Conservation (phyloP, 169 alveolate species). For the Toxoplasma gondii region DNA sequence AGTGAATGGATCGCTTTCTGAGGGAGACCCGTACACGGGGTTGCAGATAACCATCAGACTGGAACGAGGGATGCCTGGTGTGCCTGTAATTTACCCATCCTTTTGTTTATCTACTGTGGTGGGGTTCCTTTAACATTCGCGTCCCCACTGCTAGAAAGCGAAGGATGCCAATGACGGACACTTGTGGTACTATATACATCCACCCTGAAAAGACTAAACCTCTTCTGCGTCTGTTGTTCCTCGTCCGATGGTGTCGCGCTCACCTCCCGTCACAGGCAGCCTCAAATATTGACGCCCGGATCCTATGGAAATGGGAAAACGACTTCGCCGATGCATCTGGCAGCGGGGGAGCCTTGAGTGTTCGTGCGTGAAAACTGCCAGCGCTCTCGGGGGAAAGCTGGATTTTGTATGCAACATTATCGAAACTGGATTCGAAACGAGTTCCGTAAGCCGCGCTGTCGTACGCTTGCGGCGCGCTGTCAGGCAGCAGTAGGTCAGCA, state of each 20-base stretch:
- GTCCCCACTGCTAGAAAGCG: too few relatives aligned
- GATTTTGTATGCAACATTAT: not conserved
- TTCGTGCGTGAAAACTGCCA: not conserved
- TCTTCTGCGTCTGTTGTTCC: too few relatives aligned
- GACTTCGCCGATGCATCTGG: not conserved
- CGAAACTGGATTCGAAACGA: not conserved
- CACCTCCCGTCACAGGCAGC: slow-evolving; percentile 8
- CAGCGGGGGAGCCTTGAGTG: not conserved
- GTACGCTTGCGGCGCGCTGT: slow-evolving; percentile 1
- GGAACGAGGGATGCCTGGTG: too few relatives aligned
- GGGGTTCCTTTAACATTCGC: too few relatives aligned
- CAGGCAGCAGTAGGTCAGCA: not conserved
- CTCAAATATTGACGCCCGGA: not conserved
- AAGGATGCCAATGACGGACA: too few relatives aligned
- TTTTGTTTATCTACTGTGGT: too few relatives aligned
- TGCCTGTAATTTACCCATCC: too few relatives aligned
- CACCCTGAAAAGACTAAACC: too few relatives aligned
- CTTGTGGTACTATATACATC: too few relatives aligned
- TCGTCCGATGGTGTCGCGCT: not conserved
- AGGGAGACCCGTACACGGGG: too few relatives aligned
- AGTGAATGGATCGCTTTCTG: too few relatives aligned
- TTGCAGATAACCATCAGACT: too few relatives aligned
- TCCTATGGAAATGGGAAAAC: not conserved
- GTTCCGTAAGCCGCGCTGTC: slow-evolving; percentile 23
- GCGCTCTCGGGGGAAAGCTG: not conserved